Conservation (phyloP, 345 rosid genomes). For the Isatis tinctoria region DNA sequence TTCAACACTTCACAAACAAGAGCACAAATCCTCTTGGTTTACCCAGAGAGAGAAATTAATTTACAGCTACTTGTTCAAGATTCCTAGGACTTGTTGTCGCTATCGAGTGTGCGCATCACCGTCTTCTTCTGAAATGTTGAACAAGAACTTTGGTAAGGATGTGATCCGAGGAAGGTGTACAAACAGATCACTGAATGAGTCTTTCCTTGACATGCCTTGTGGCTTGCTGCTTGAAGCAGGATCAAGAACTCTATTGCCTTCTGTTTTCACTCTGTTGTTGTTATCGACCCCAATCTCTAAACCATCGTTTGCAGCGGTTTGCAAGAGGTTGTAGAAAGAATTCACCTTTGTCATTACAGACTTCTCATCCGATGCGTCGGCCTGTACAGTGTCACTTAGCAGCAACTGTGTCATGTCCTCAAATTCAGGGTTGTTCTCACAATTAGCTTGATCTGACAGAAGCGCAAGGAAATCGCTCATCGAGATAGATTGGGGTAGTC, state of each 20-base stretch:
- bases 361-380: constrained; percentile 71
- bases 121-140: constrained; percentile 81
- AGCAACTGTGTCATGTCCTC: constrained; percentile 78
- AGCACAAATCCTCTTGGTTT: not conserved
- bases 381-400: constrained; percentile 66
- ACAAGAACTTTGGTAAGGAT: constrained; percentile 84
- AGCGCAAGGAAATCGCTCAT: constrained; percentile 72
- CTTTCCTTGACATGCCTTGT: constrained; percentile 82
- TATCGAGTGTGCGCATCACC: constrained; percentile 42
- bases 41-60: not conserved
- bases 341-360: constrained; percentile 91
- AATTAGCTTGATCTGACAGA: constrained; percentile 53
- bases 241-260: constrained; percentile 34
- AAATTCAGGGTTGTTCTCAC: constrained; percentile 44
- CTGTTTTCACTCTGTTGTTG: constrained; percentile 9
- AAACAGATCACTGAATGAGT: constrained; percentile 73
- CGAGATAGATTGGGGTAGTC: constrained; percentile 77
- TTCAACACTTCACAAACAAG: not conserved
- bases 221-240: constrained; percentile 42
- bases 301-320: constrained; percentile 38
- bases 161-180: constrained; percentile 81
- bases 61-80: constrained; percentile 31
- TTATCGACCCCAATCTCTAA: constrained; percentile 18
- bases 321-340: constrained; percentile 86
- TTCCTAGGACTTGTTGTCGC: not conserved